Conservation (phyloP, 2,329 filamentous ascomycete species). For the Graphilbum sp. region DNA sequence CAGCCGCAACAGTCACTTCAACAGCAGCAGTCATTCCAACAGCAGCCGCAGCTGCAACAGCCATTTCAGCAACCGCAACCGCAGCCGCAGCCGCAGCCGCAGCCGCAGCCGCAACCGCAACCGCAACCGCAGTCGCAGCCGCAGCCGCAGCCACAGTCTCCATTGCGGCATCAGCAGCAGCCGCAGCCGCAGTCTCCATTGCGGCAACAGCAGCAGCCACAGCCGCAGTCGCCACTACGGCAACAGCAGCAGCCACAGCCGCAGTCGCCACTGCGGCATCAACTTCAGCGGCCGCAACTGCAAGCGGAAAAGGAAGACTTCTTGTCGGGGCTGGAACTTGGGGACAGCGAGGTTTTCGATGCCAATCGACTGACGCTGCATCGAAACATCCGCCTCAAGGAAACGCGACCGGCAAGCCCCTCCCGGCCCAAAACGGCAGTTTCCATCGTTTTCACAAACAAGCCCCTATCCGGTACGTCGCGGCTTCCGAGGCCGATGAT, state of each 20-base stretch:
- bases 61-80: too few relatives aligned
- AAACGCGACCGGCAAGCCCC: constrained; percentile 51
- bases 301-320: constrained; percentile 56
- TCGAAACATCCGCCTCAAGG: constrained; percentile 80
- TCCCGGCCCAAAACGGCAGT: constrained; percentile 58
- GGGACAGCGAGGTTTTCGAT: constrained; percentile 66
- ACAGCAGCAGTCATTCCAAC: too few relatives aligned
- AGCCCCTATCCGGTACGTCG: constrained; percentile 37
- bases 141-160: too few relatives aligned
- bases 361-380: constrained; percentile 70
- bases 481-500: constrained; percentile 62
- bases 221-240: too few relatives aligned
- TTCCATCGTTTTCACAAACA: constrained; percentile 83
- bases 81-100: too few relatives aligned
- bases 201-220: too few relatives aligned
- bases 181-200: too few relatives aligned
- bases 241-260: constrained; percentile 12
- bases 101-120: too few relatives aligned
- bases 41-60: too few relatives aligned
- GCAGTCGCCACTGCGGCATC: constrained; percentile 12
- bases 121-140: too few relatives aligned
- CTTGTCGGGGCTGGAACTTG: constrained; percentile 72
- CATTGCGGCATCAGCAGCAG: too few relatives aligned
- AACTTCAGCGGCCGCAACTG: constrained; percentile 12
- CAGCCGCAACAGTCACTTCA: too few relatives aligned